These are phyloP conservation scores for Russula griseocarnosa DNA, from an alignment of 768 basidiomycete species.

Conservation along the genomic window DNA sequence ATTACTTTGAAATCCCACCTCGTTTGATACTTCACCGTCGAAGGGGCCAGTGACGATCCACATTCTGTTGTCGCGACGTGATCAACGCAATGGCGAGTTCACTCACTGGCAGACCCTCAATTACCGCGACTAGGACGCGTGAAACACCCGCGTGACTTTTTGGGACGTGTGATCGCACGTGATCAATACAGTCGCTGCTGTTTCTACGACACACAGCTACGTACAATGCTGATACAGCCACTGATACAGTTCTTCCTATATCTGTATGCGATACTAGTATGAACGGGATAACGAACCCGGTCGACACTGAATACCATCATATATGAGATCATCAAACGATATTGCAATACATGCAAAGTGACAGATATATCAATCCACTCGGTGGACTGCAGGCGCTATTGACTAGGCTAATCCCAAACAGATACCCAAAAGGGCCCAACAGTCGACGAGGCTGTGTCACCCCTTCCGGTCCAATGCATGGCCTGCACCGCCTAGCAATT, in stretches of 20 bases:
- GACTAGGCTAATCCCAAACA: not conserved
- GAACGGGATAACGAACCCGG: not conserved
- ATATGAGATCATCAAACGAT: not conserved
- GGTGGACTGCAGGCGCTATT: not conserved
- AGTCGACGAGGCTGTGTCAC: not conserved
- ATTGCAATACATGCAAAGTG: no score
- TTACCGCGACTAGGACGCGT: not conserved
- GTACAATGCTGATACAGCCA: not conserved
- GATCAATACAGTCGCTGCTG: not conserved
- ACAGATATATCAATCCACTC: not conserved
- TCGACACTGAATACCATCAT: not conserved
- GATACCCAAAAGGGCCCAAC: not conserved
- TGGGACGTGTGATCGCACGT: not conserved
- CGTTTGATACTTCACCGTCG: conserved; percentile 40
- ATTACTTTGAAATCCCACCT: conserved; percentile 42
- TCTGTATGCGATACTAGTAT: not conserved
- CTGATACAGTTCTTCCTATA: not conserved
- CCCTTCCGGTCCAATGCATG: not conserved
- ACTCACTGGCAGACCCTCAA: not conserved
- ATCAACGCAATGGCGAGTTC: not conserved
- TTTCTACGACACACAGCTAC: no score
- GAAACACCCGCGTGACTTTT: not conserved
- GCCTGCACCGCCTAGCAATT: conserved; percentile 2
- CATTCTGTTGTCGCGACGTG: conserved; percentile 36
- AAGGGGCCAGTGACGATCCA: conserved; percentile 56